Base-by-base conservation (phyloP, 441 rosid species). In the Biscutella laevigata region DNA sequence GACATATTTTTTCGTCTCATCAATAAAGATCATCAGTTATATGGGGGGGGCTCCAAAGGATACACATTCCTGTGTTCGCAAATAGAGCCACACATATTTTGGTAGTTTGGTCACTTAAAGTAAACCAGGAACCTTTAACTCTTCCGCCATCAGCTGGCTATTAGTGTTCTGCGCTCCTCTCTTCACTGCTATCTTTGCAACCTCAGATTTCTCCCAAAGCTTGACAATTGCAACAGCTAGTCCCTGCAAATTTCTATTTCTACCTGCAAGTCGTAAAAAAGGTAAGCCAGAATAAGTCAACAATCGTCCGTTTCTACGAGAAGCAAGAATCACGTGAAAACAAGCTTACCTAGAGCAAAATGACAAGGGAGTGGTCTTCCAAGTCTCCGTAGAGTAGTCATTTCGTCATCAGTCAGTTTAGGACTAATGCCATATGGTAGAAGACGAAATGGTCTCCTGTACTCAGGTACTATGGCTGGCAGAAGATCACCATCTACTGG, bases 131-230 rank as follows among this genome's bases (percentile, higher is more conserved):
- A 88, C 97, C 91, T 79, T 82, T 47, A 92, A 67, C 70, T 92
- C 95, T 73, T 86, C 85, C 12, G 92, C 92, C 97, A 92, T 88
- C 78, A 86, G 42, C 71, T 67, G 78, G 59, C 92, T 84, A 48
- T 80, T 82, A 9, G 92, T 84, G 71, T 84, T 84, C 66, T 84
- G 88, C 17, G 66, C 79, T 45, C 95, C 95, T 77, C 95, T 92
- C 84, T 88, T 92, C 47, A 88, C 83, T 15, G 95, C 90, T 78
- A 92, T 74, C 77, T 92, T 92, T 44, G 75, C 95, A 72, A 88
- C 73, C 80, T 92, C 99, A 70, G 92, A 88, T 83, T 83, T 88
- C 69, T 80, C 99, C 99, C 99, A 92, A 17, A 92, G 84, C 81
- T 88, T 88, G 66, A 86, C 60, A 49, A 88, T 72, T 9, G 95